Evolutionary conservation across 306 rosid species (phyloP).

Genomic region (Hippophae tibetana): DNA sequence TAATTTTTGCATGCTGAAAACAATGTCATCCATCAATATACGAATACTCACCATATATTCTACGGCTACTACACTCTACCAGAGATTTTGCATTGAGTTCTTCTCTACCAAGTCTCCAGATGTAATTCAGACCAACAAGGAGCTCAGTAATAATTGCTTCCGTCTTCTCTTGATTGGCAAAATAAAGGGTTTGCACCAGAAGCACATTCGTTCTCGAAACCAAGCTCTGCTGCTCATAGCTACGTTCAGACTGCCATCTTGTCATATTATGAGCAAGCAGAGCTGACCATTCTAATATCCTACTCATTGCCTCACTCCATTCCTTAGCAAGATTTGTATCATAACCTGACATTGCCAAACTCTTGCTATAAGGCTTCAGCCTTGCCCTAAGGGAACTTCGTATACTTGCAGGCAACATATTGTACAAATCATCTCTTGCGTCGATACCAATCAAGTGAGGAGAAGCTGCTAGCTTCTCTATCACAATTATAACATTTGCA

Average conservation of each 20-base stretch:
- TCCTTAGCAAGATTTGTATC: constrained; percentile 68
- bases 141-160: constrained; percentile 79
- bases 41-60: constrained; percentile 43
- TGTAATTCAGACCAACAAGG: constrained; percentile 92
- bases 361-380: constrained; percentile 67
- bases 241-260: constrained; percentile 97
- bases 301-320: constrained; percentile 70
- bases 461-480: constrained; percentile 88
- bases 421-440: constrained; percentile 93
- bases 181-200: constrained; percentile 87
- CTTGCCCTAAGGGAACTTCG: constrained; percentile 54
- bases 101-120: constrained; percentile 72
- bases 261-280: constrained; percentile 95
- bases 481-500: constrained; percentile 73
- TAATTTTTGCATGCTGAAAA: constrained; percentile 18
- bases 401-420: constrained; percentile 72
- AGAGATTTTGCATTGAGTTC: constrained; percentile 59
- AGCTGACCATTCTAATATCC: constrained; percentile 84
- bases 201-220: constrained; percentile 71
- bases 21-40: constrained; percentile 42
- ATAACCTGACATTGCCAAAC: constrained; percentile 45
- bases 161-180: constrained; percentile 65
- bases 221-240: constrained; percentile 80
- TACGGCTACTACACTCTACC: constrained; percentile 58
- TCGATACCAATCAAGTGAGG: constrained; percentile 93